Base-by-base conservation (phyloP, 176 grass and related monocot species). In the Raddia distichophylla region DNA sequence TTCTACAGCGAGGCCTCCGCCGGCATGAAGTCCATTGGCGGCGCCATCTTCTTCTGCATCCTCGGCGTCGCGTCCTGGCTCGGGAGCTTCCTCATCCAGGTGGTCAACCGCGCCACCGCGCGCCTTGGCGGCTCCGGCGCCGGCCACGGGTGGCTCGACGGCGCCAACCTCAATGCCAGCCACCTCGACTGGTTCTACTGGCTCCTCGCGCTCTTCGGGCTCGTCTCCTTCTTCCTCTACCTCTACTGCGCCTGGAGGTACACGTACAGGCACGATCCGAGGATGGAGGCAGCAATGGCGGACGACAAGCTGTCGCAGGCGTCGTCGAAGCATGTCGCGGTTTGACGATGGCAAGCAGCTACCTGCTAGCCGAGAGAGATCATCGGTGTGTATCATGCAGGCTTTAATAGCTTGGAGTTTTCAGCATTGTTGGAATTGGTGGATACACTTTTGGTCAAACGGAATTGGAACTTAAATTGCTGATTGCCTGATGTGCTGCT, bases 151-250 rank as follows among this genome's bases (percentile, higher is more conserved):
- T 94, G 93, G 93, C 67, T 94, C 0, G 66, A 85, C 20, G 89
- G 89, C 22, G 50, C 60, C 1, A 77, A 50, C 69, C 77, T 93
- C 56, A 60, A 91, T 60, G 37, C 58, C 14, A 80, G 83, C 80
- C 82, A 86, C 42, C 90, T 95, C 43, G 83, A 92, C 1, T 68
- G 88, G 2, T 95, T 92, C 76, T 96, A 96, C 70, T 90, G 93
- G 93, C 65, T 96, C 1, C 84, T 96, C 58, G 79, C 84, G 12
- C 10, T 78, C 15, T 52, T 90, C 14, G 87, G 49, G 16, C 17
- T 88, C 3, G n/a, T 88, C 10, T 85, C 87, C 19, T 88, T 92
- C 18, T 22, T 84, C 0, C 61, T 86, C 14, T 95, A 80, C 47
- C 5, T 90, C 51, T 80, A 81, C 52, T 90, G 82, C 48, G 82